Evolutionary conservation across 1,284 basidiomycete genomes (phyloP), one percentile per base, ranked within the genome.

Genomic region (Xerocomus tenax): DNA sequence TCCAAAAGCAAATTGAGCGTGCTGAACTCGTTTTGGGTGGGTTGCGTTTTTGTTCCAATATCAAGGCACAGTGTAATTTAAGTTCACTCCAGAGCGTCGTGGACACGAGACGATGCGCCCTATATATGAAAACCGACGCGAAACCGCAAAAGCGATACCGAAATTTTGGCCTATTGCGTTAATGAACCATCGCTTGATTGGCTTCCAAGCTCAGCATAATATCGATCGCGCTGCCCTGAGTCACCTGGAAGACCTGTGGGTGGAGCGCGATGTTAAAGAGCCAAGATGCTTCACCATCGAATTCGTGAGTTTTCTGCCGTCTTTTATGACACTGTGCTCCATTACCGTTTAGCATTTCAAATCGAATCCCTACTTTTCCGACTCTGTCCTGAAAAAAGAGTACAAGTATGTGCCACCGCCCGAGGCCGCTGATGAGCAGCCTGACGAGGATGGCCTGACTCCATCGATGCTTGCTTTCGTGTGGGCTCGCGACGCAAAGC

Each of bases 151-250:
- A 68, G 66, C 66, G 23, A 86, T 90, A 62, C 68, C 74, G 48
- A 82, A 82, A 62, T 89, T 89, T 71, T 90, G 87, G 87, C 76
- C 83, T 21, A 76, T 85, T 55, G 82, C 87, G 42, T 71, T 90
- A 58, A 76, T 86, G 77, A 84, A 87, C 70, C 71, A 85, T 66
- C 58, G 62, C 41, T 59, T 79, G 58, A 71, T 88, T 63, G 72
- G 75, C 38, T 71, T 82, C 57, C 77, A 83, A 62, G 74, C 74
- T 29, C 81, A 82, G 63, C 84, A 86, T 63, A 74, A 72, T 48
- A 75, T 79, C 23, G 87, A 90, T 66, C 79, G 81, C 64, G 73
- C 78, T 53, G 87, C 87, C 13, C 65, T 90, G 65, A 80, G 75
- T 67, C 85, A 84, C 63, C 72, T 90, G 55, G 83, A 87, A 63